Percentiles rank a stretch among this genome's conserved stretches.
These are phyloP conservation scores for Cronartium ribicola DNA, from an alignment of 1,284 basidiomycete genomes.

Conservation along the genomic window DNA sequence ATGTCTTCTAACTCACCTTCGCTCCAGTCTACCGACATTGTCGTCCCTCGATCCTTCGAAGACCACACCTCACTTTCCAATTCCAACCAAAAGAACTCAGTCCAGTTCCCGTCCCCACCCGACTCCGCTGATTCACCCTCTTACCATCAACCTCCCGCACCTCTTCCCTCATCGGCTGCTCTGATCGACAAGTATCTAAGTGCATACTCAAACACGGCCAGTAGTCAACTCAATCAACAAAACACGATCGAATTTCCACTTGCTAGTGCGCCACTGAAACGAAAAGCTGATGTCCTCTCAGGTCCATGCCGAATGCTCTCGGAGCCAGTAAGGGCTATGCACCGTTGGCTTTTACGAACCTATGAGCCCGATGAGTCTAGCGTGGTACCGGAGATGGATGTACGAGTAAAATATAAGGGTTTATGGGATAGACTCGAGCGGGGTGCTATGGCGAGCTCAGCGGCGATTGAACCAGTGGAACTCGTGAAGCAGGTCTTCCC, in stretches of 20 bases:
- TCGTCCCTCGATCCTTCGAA: not conserved
- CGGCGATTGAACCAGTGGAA: not conserved
- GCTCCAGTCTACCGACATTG: not conserved
- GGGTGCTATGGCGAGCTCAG: not conserved
- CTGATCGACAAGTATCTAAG: not conserved
- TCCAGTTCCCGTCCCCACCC: not conserved
- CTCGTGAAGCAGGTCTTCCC: not conserved
- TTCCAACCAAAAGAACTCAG: conserved; percentile 1
- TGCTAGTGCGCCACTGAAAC: not conserved
- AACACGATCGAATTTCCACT: not conserved
- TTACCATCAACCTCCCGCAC: not conserved
- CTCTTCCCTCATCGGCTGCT: not conserved
- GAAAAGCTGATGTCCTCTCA: not conserved
- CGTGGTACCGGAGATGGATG: not conserved
- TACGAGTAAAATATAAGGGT: not conserved
- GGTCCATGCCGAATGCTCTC: not conserved
- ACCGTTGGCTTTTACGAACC: not conserved
- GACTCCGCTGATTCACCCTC: not conserved
- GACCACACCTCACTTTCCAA: not conserved
- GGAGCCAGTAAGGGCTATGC: not conserved
- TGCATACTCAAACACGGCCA: not conserved
- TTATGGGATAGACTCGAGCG: not conserved
- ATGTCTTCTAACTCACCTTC: not conserved
- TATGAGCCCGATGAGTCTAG: not conserved
- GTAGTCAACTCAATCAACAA: not conserved